Conservation (phyloP, 2,329 filamentous ascomycete genomes). For the Pseudogymnoascus sp. region DNA sequence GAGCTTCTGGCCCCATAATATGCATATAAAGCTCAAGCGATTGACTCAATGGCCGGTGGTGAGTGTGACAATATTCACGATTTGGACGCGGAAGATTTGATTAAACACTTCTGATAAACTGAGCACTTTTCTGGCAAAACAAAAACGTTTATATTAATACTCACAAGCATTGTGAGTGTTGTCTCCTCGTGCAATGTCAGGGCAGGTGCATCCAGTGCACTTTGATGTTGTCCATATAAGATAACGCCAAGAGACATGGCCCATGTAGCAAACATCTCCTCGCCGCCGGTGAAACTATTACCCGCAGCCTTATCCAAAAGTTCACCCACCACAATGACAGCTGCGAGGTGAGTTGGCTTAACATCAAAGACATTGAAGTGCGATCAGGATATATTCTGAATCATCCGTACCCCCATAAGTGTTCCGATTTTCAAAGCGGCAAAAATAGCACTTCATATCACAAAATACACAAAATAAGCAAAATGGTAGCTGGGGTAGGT, state of each 20-base stretch:
- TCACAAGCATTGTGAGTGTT: neutral
- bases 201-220: neutral
- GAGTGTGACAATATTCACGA: conserved; percentile 2
- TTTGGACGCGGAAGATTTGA: conserved; percentile 3
- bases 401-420: neutral
- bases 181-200: neutral
- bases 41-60: neutral
- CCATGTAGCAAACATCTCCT: neutral
- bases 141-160: conserved; percentile 6
- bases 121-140: conserved; percentile 3
- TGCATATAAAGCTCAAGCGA: neutral
- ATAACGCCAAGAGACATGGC: neutral
- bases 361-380: neutral
- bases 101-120: neutral
- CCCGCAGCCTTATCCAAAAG: conserved; percentile 5
- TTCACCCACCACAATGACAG: neutral
- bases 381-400: neutral
- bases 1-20: neutral
- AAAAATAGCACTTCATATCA: conserved; percentile 2
- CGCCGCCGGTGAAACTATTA: neutral
- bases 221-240: neutral
- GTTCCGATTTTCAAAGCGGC: neutral
- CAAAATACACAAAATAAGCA: conserved; percentile 7
- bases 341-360: neutral
- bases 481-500: neutral